These are phyloP conservation scores for Vigna radiata DNA, from an alignment of 306 rosid genomes.

Conservation along the genomic window DNA sequence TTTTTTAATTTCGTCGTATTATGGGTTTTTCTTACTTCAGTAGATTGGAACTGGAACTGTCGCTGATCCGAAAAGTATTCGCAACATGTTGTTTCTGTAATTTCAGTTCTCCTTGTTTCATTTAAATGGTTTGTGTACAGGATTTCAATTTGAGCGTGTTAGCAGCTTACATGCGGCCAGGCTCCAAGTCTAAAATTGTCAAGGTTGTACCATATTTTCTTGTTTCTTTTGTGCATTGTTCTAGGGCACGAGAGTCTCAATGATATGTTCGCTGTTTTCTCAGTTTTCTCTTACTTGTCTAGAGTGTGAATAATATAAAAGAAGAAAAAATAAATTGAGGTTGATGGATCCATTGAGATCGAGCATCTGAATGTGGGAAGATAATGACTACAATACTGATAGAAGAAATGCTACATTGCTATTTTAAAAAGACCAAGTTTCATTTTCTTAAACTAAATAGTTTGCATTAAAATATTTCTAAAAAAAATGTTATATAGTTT, in stretches of 20 bases:
- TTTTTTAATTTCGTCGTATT: not conserved
- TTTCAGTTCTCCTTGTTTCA: constrained; percentile 33
- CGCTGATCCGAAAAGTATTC: no score
- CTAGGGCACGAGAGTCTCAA: constrained; percentile 19
- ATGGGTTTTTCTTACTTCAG: no score
- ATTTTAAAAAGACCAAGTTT: constrained; percentile 19
- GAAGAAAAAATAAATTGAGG: not conserved
- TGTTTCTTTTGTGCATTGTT: constrained; percentile 39
- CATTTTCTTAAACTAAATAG: constrained; percentile 26
- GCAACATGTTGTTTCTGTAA: constrained; percentile 18
- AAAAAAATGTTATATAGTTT: not conserved
- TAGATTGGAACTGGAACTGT: no score
- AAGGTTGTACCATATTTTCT: constrained; percentile 56
- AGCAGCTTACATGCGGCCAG: constrained; percentile 80
- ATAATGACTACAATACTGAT: constrained; percentile 5
- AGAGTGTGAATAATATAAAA: constrained; percentile 12
- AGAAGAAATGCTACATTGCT: not conserved
- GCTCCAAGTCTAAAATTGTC: constrained; percentile 79
- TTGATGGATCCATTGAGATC: constrained; percentile 14
- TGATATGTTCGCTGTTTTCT: not conserved
- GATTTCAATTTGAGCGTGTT: constrained; percentile 87
- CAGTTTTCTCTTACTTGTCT: constrained; percentile 2
- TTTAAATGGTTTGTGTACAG: constrained; percentile 51
- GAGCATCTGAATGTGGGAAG: constrained; percentile 1
- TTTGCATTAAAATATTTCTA: not conserved